A percentile compares a stretch with the other conserved stretches of the same genome.
phyloP scores from a whole-genome alignment of 306 rosid genomes.

The Senna tora region DNA sequence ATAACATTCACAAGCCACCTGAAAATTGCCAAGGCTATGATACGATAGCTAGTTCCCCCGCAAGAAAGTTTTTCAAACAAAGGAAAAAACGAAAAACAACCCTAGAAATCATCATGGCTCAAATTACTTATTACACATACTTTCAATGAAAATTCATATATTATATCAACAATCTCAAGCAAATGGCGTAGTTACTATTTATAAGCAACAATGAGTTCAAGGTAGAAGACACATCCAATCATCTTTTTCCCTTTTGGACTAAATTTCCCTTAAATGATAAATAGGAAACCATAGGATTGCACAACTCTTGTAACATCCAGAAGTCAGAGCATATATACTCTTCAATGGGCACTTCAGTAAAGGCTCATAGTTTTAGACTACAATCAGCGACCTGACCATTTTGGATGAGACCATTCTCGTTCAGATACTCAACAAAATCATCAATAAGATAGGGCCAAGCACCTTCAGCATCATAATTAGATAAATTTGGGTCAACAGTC shows the following conservation, averaged over 20 bases:
- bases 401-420: constrained; percentile 71
- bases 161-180: constrained; percentile 44
- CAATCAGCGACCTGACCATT: constrained; percentile 47
- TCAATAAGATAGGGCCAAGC: constrained; percentile 99
- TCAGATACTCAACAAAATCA: constrained; percentile 90
- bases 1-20: too few relatives aligned
- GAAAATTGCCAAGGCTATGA: too few relatives aligned
- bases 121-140: constrained; percentile 34
- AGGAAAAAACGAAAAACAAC: constrained; percentile 6
- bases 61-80: too few relatives aligned
- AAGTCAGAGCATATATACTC: background rate
- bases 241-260: constrained; percentile 11
- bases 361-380: constrained; percentile 45
- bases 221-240: constrained; percentile 38
- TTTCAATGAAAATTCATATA: constrained; percentile 33
- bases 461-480: constrained; percentile 93
- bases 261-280: constrained; percentile 14
- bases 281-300: constrained; percentile 36
- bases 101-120: constrained; percentile 30
- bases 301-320: constrained; percentile 12
- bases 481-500: constrained; percentile 69
- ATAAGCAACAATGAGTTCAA: constrained; percentile 46
- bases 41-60: too few relatives aligned
- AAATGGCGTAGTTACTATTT: constrained; percentile 33
- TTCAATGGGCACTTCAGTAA: constrained; percentile 15